These are phyloP conservation scores for Trichoderma asperellum DNA, from an alignment of 2,329 filamentous ascomycete species.

Conservation along the genomic window DNA sequence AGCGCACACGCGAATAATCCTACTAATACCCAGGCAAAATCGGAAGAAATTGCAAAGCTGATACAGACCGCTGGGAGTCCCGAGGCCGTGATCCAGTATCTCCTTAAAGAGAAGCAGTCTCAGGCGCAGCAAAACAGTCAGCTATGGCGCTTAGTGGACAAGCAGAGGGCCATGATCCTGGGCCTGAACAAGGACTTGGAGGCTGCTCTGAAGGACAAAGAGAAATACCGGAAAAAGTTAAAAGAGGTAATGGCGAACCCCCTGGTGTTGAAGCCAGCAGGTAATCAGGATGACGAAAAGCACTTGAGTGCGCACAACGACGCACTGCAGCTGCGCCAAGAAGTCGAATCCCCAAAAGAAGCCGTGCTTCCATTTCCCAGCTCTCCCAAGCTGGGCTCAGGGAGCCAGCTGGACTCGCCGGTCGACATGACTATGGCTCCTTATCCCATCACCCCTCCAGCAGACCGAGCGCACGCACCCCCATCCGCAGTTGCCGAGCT, in stretches of 20 bases:
- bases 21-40: slow-evolving; percentile 60
- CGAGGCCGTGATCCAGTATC: slow-evolving; percentile 84
- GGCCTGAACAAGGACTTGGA: slow-evolving; percentile 95
- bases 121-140: slow-evolving; percentile 88
- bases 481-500: slow-evolving; percentile 54
- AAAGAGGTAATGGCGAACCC: slow-evolving; percentile 68
- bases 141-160: slow-evolving; percentile 93
- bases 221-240: slow-evolving; percentile 86
- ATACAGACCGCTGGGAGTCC: slow-evolving; percentile 85
- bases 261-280: slow-evolving; percentile 39
- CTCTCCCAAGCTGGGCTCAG: slow-evolving; percentile 56
- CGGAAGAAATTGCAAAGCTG: slow-evolving; percentile 76
- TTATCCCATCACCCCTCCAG: slow-evolving; percentile 67
- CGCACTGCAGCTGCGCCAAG: slow-evolving; percentile 33
- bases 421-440: slow-evolving; percentile 62
- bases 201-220: slow-evolving; percentile 88
- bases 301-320: slow-evolving; percentile 22
- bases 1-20: slow-evolving; percentile 57
- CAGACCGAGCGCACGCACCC: slow-evolving; percentile 50
- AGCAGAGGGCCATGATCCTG: slow-evolving; percentile 90
- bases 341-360: slow-evolving; percentile 32
- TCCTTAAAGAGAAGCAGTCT: slow-evolving; percentile 89
- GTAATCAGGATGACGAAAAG: slow-evolving; percentile 31
- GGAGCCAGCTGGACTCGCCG: slow-evolving; percentile 59
- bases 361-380: slow-evolving; percentile 40